Conservation (phyloP, 139 green algal genomes). For the Chlamydomonas incerta region DNA sequence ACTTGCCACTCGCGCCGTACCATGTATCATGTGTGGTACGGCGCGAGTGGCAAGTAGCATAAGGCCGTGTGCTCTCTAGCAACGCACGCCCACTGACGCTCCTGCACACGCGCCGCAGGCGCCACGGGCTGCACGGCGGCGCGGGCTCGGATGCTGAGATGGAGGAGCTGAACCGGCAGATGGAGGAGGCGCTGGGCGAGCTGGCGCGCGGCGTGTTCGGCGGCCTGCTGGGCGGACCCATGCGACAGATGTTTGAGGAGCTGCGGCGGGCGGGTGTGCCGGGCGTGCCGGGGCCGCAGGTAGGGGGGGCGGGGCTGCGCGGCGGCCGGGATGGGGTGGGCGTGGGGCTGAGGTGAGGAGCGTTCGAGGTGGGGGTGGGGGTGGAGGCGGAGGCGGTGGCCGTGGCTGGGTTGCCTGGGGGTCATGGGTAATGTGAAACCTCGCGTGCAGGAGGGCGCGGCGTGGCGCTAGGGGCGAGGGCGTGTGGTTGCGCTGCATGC, state of each 20-base stretch:
- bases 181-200: conserved; percentile 12
- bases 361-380: too few species aligned
- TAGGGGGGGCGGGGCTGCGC: not conserved
- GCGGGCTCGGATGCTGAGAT: not conserved
- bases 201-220: not conserved
- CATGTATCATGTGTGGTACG: too few species aligned
- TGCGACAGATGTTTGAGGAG: conserved; percentile 13
- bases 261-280: not conserved
- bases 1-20: too few species aligned
- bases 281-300: not conserved
- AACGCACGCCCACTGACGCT: too few species aligned
- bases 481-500: too few species aligned
- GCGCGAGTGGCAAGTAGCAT: too few species aligned
- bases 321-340: not conserved
- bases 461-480: too few species aligned
- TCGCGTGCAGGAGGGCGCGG: too few species aligned
- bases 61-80: too few species aligned
- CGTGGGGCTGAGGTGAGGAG: not conserved
- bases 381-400: too few species aligned
- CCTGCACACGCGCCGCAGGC: too few species aligned
- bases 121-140: conserved; percentile 31
- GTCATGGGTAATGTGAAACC: too few species aligned
- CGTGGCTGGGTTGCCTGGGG: not conserved
- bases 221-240: conserved; percentile 14
- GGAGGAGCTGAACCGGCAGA: not conserved